Evolutionary conservation across 208 protist genomes (phyloP).

Genomic region (Phytomonas francai): DNA sequence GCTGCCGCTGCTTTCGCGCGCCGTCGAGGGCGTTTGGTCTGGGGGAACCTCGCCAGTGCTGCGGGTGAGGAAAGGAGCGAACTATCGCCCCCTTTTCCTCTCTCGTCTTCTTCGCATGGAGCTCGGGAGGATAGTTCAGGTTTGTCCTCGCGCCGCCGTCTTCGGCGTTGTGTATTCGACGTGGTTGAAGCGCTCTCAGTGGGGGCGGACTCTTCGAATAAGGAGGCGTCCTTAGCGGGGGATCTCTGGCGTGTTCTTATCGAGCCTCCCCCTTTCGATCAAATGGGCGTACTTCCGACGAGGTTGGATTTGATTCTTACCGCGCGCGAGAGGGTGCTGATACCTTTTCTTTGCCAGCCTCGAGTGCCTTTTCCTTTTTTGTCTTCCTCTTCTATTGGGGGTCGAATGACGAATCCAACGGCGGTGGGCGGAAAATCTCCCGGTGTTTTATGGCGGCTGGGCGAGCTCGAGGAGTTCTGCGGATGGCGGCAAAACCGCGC

Average conservation of each 20-base stretch:
- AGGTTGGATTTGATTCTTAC: constrained; percentile 16
- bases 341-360: constrained; percentile 28
- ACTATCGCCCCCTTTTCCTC: background rate
- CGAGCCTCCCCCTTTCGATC: background rate
- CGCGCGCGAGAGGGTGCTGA: constrained; percentile 30
- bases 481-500: constrained; percentile 17
- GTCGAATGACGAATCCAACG: no score
- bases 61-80: constrained; percentile 1
- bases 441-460: constrained; percentile 19
- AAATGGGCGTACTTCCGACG: constrained; percentile 11
- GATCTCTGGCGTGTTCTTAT: background rate
- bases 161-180: background rate
- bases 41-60: background rate
- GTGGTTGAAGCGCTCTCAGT: background rate
- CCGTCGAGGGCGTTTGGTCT: no score
- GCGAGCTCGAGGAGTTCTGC: constrained; percentile 20
- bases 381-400: no score
- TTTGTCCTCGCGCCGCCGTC: background rate
- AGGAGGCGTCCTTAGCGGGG: background rate
- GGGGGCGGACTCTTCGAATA: background rate
- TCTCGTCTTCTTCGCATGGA: background rate
- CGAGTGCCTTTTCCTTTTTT: constrained; percentile 2
- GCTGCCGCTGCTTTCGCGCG: no score
- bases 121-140: background rate
- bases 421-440: no score